Evolutionary conservation across 768 basidiomycete species (phyloP), one percentile per base, ranked within the genome.

Genomic region (Lactarius trivialis): DNA sequence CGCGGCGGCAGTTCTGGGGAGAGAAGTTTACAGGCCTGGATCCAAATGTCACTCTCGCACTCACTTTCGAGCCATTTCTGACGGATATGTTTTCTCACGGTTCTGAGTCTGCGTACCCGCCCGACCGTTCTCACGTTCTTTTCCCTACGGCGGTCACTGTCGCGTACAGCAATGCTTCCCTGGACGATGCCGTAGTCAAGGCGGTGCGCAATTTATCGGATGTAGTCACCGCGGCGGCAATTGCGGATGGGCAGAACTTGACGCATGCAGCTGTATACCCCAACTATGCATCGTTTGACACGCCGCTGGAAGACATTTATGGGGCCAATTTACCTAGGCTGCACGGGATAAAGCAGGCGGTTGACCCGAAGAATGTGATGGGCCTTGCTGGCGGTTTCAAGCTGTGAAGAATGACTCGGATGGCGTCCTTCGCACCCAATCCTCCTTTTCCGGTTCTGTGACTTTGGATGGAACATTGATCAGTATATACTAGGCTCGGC

Each of bases 1-100:
- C 43, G 4, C 21, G 43, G 5, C 43, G 12, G 43, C 4, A 61
- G 60, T 26, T 56, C 17, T 61, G 60, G 60, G 60, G 55, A 28
- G 7, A 9, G 8, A 7, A 15, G 36, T 4, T 56, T 30, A 9
- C 0, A 3, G 28, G 30, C 3, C 48, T 56, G 4, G 36, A 56
- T 17, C 21, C 32, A 24, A 32, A 36, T n/a, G 7, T 32, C 17
- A 15, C 8, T 6, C 0, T 56, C 28, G 1, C 0, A 2, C 0
- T 36, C n/a, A n/a, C 36, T 4, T 21, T 61, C 4, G 48, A 61
- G 7, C 60, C 36, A 17, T 33, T 56, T 15, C 21, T 32, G 30
- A 11, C 5, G 0, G 17, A 24, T 7, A 9, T 58, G n/a, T 34
- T 48, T 21, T 48, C 21, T 28, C 41, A 24, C 5, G 11, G 21